Evolutionary conservation across 441 rosid species (phyloP).

Genomic region (Erodium texanum): DNA sequence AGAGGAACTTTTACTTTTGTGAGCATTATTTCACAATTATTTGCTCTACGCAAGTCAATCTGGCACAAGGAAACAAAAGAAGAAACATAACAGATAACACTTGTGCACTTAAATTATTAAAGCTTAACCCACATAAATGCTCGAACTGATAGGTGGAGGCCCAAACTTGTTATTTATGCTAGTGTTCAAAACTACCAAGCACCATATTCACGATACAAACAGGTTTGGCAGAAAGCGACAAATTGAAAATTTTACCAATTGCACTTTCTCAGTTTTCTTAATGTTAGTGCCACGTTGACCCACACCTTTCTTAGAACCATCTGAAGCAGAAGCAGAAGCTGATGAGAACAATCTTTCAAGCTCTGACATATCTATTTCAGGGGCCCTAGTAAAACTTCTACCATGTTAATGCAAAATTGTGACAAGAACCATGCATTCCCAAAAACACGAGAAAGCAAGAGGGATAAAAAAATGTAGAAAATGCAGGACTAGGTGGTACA

Average conservation of each 20-base stretch:
- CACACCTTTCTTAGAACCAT: conserved; percentile 51
- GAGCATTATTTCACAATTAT: conserved; percentile 98
- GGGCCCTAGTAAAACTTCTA: conserved; percentile 53
- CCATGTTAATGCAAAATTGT: conserved; percentile 9
- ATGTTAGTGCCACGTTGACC: conserved; percentile 72
- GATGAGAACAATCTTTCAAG: conserved; percentile 93
- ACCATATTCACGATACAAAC: conserved; percentile 7
- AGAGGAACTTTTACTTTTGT: conserved; percentile 88
- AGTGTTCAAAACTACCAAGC: background rate
- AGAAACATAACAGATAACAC: conserved; percentile 6
- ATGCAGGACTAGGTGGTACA: background rate
- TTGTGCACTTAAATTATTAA: background rate
- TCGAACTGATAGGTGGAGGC: too few relatives aligned
- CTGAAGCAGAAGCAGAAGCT: conserved; percentile 30
- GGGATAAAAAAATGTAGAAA: too few relatives aligned
- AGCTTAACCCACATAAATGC: too few relatives aligned
- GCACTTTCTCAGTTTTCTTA: conserved; percentile 92
- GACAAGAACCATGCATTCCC: background rate
- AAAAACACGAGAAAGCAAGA: background rate
- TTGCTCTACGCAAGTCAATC: conserved; percentile 96
- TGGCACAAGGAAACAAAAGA: conserved; percentile 30
- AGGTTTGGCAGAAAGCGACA: background rate
- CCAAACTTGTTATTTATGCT: too few relatives aligned
- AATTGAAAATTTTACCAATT: conserved; percentile 46
- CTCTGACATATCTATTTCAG: conserved; percentile 96